These are phyloP conservation scores for Rutidosis leptorrhynchoides DNA, from an alignment of 129 eudicot species.

Conservation along the genomic window DNA sequence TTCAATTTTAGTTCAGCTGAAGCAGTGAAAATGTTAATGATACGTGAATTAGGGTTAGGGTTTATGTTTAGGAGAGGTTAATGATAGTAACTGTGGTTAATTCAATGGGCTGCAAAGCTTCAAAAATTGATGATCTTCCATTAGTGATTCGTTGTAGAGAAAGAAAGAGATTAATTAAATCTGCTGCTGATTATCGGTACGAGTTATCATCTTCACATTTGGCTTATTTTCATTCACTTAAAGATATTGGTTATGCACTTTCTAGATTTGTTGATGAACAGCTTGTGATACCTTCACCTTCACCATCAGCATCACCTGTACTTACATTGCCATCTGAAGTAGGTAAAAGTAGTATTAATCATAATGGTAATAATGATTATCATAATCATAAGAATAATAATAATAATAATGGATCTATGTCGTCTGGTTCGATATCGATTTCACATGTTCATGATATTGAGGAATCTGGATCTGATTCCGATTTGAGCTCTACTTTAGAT, in stretches of 20 bases:
- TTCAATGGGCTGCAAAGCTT: slow-evolving; percentile 74
- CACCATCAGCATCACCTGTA: slow-evolving; percentile 48
- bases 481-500: slow-evolving; percentile 13
- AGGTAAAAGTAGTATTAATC: slow-evolving; percentile 26
- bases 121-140: slow-evolving; percentile 70
- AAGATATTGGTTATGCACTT: slow-evolving; percentile 70
- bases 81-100: slow-evolving; percentile 3
- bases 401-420: slow-evolving; percentile 23
- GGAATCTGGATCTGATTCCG: slow-evolving; percentile 43
- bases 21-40: slow-evolving; percentile 19
- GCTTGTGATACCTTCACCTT: slow-evolving; percentile 44
- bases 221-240: slow-evolving; percentile 63
- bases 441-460: slow-evolving; percentile 35
- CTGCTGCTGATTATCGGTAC: slow-evolving; percentile 79
- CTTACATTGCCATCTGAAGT: slow-evolving; percentile 63
- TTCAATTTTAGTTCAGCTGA: slow-evolving; percentile 10
- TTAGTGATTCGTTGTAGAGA: slow-evolving; percentile 75
- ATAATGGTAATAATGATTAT: background rate
- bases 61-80: slow-evolving; percentile 21
- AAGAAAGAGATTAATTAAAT: slow-evolving; percentile 55
- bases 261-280: slow-evolving; percentile 82
- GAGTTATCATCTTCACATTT: slow-evolving; percentile 79
- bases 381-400: background rate
- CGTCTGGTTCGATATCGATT: slow-evolving; percentile 32
- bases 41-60: slow-evolving; percentile 29